These are phyloP conservation scores for Dipodascus albidus DNA, from an alignment of 805 yeast genomes.

Conservation along the genomic window DNA sequence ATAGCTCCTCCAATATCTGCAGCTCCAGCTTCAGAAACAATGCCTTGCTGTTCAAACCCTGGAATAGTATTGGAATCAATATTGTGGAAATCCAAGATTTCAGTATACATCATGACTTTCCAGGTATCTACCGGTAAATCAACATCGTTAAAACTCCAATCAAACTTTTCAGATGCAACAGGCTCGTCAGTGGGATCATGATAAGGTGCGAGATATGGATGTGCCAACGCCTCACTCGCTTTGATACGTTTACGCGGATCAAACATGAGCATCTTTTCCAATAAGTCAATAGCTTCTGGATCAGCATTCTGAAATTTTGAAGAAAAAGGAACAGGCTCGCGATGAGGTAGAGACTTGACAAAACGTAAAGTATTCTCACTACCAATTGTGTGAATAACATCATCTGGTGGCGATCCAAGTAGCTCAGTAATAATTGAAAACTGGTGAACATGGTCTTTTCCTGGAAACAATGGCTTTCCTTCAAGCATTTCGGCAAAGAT, in stretches of 20 bases:
- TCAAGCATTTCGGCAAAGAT: slow-evolving; percentile 96
- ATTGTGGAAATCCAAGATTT: slow-evolving; percentile 91
- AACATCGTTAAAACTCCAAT: slow-evolving; percentile 97
- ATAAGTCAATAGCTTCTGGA: slow-evolving; percentile 66
- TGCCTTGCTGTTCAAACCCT: neutral
- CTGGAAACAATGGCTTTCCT: slow-evolving; percentile 94
- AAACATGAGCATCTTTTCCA: slow-evolving; percentile 84
- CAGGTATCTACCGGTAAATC: slow-evolving; percentile 96
- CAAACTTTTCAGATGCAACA: slow-evolving; percentile 80
- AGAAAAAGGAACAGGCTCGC: slow-evolving; percentile 82
- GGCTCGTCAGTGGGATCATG: slow-evolving; percentile 99
- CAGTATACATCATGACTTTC: slow-evolving; percentile 99
- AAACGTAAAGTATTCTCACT: slow-evolving; percentile 90
- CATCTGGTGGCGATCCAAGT: slow-evolving; percentile 91
- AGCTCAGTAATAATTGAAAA: slow-evolving; percentile 93
- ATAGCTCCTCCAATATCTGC: neutral
- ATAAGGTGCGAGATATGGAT: slow-evolving; percentile 87
- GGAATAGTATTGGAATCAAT: slow-evolving; percentile 38
- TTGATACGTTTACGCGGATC: slow-evolving; percentile 92
- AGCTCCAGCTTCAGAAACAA: neutral
- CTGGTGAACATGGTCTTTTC: slow-evolving; percentile 97
- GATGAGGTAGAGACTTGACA: slow-evolving; percentile 84
- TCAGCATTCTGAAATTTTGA: slow-evolving; percentile 65
- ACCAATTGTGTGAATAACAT: slow-evolving; percentile 91
- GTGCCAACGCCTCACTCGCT: slow-evolving; percentile 81